Base-by-base conservation (phyloP, 2,329 filamentous ascomycete genomes). In the Alternaria solani region DNA sequence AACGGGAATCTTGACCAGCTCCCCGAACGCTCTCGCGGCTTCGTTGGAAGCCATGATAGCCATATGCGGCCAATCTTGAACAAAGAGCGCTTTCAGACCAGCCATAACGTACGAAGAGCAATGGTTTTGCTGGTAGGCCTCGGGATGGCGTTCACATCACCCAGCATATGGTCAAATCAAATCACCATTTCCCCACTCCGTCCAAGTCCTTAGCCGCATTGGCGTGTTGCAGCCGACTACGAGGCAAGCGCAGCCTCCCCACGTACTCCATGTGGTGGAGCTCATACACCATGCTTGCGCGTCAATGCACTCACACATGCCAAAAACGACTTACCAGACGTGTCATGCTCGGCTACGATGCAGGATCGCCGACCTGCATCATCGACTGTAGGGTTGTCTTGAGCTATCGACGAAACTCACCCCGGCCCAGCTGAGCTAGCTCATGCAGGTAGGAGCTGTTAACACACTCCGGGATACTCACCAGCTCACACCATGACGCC, bases 361-460 rank as follows among this genome's bases (percentile, higher is more conserved):
- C 59, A 59, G 58, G 62, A 60, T 67, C 64, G 55, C 30, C 57
- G 41, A 46, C 47, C 51, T 54, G 51, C 58, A 55, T 47, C 23
- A 34, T 36, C 63, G 49, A 44, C 47, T 26, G 44, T 42, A 39
- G 46, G 51, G 38, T 38, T 18, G 36, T 44, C n/a, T 41, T 20
- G 39, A 32, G 46, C 57, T 42, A 23, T 43, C 34, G 38, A 55
- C 25, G 42, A 39, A 58, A 42, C 49, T 54, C 46, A 62, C 57
- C 65, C 61, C 43, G 44, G 62, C 39, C 30, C 38, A 57, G 42
- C 47, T 59, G 55, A 61, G 38, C 61, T 62, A 55, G 44, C 32
- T 58, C 26, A 34, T 58, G 54, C 56, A 51, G 49, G 48, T 55
- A 43, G 25, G 23, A 55, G 25, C 30, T 47, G 57, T 25, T 20